A percentile compares a stretch with the other conserved stretches of the same genome.
These are phyloP conservation scores for Fusarium nisikadoi DNA, from an alignment of 2,329 filamentous ascomycete species.

Conservation along the genomic window DNA sequence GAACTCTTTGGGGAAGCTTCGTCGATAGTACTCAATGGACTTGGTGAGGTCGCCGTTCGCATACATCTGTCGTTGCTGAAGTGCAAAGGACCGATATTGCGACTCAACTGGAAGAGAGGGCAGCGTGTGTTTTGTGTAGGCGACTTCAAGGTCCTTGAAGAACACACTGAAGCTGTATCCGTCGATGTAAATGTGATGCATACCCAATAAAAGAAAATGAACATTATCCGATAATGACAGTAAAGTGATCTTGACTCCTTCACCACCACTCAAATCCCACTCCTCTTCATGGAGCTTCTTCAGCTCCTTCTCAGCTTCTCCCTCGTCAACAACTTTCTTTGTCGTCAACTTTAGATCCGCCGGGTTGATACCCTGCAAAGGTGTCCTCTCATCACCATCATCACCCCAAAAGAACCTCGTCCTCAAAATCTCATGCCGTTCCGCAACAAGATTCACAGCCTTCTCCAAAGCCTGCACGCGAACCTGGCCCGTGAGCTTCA, in stretches of 20 bases:
- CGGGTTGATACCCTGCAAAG: neutral
- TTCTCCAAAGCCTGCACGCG: neutral
- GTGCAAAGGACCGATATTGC: neutral
- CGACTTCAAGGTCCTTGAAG: neutral
- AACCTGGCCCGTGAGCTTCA: neutral
- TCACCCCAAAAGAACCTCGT: neutral
- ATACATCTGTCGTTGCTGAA: neutral
- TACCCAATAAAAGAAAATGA: slow-evolving; percentile 1
- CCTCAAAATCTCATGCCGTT: neutral
- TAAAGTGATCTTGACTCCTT: neutral
- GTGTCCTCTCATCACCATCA: neutral
- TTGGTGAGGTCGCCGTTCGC: neutral
- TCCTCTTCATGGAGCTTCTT: neutral
- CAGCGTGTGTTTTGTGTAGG: neutral
- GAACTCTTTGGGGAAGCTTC: neutral
- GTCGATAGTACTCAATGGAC: neutral
- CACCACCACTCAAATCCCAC: neutral
- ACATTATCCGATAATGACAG: neutral
- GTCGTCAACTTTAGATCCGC: neutral
- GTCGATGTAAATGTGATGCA: slow-evolving; percentile 10
- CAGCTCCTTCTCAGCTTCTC: neutral
- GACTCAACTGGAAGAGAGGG: neutral
- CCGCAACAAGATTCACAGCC: neutral
- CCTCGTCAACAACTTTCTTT: neutral
- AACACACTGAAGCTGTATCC: slow-evolving; percentile 4